Percentiles rank a stretch among this genome's conserved stretches.
These are phyloP conservation scores for Babesia caballi DNA, from an alignment of 169 alveolate species.

Conservation along the genomic window DNA sequence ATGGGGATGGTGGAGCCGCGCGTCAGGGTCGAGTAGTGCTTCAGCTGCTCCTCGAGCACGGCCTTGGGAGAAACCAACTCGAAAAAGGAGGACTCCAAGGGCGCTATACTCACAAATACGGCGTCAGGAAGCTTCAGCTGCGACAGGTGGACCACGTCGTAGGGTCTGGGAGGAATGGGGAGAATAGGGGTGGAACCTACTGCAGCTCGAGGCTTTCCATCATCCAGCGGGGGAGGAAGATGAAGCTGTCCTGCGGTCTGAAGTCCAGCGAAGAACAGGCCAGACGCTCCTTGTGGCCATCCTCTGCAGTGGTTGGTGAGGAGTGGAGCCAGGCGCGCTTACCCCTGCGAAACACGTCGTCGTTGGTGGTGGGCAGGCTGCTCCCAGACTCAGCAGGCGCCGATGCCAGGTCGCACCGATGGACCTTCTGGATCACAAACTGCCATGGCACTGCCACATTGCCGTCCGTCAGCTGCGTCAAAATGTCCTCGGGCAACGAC, in stretches of 20 bases:
- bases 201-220: conserved; percentile 44
- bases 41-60: conserved; percentile 58
- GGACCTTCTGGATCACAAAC: conserved; percentile 55
- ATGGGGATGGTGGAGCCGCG: conserved; percentile 52
- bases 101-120: conserved; percentile 30
- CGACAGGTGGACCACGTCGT: conserved; percentile 42
- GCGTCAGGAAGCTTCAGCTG: conserved; percentile 49
- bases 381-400: neutral
- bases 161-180: conserved; percentile 19
- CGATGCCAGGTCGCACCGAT: neutral
- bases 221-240: conserved; percentile 68
- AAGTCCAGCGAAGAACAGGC: conserved; percentile 59
- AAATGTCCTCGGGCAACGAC: conserved; percentile 49
- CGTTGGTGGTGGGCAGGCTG: neutral
- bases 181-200: neutral
- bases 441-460: conserved; percentile 55
- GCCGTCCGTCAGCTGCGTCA: conserved; percentile 31
- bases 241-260: conserved; percentile 52
- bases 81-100: conserved; percentile 38
- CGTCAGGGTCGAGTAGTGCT: conserved; percentile 61
- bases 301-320: conserved; percentile 1
- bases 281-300: conserved; percentile 53
- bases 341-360: conserved; percentile 17
- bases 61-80: conserved; percentile 31
- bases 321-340: neutral